Evolutionary conservation across 129 eudicot species (phyloP).

Genomic region (Flaveria brownii): DNA sequence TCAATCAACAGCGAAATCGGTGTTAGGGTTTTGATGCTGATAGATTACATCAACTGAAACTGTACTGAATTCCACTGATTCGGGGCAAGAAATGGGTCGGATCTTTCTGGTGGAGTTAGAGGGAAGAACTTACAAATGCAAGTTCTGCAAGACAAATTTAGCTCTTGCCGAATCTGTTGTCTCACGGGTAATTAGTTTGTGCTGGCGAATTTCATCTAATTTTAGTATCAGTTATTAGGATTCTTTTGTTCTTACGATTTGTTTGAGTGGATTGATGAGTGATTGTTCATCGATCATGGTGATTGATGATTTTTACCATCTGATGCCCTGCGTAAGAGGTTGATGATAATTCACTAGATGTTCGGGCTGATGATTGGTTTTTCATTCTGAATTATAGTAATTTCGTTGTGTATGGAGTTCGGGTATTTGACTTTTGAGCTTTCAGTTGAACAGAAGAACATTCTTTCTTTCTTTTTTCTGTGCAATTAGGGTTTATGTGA

Average conservation of each 20-base stretch:
- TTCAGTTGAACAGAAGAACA: too few species aligned
- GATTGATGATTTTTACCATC: not conserved
- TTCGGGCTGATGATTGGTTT: too few species aligned
- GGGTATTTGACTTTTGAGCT: not conserved
- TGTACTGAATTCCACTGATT: slow-evolving; percentile 7
- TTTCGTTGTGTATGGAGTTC: not conserved
- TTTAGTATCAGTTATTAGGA: not conserved
- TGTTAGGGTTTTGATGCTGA: slow-evolving; percentile 26
- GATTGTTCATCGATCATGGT: not conserved
- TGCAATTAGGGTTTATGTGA: not conserved
- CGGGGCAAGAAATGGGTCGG: slow-evolving; percentile 61
- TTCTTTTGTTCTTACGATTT: not conserved
- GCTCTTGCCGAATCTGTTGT: slow-evolving; percentile 71
- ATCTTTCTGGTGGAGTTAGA: slow-evolving; percentile 73
- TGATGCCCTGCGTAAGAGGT: too few species aligned
- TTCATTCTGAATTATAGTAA: not conserved
- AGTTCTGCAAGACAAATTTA: slow-evolving; percentile 69
- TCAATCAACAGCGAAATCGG: too few species aligned
- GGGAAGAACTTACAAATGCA: slow-evolving; percentile 79
- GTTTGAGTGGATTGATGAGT: slow-evolving; percentile 1
- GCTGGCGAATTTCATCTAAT: not conserved
- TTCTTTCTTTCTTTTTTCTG: not conserved
- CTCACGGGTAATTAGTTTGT: slow-evolving; percentile 43
- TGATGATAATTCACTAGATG: too few species aligned
- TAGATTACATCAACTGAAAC: not conserved